These are phyloP conservation scores for Ceratocystis destructans DNA, from an alignment of 2,329 filamentous ascomycete species.

Conservation along the genomic window DNA sequence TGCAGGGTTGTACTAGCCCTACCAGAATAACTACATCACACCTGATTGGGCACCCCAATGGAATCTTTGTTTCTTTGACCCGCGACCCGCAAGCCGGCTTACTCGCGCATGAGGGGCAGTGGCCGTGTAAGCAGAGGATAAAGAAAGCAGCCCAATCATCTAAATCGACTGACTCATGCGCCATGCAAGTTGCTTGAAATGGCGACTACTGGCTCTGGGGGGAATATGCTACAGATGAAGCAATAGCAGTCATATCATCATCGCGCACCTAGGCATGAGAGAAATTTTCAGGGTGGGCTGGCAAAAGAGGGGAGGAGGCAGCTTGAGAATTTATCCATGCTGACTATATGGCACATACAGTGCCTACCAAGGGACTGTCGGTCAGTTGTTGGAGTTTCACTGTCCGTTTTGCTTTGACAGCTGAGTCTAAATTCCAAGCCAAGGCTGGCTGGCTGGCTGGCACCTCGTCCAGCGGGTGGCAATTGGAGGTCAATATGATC, in stretches of 20 bases:
- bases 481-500: no score
- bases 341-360: not conserved
- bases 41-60: not conserved
- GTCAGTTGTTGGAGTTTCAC: not conserved
- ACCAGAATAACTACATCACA: not conserved
- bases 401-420: not conserved
- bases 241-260: not conserved
- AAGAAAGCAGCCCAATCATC: not conserved
- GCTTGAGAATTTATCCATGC: not conserved
- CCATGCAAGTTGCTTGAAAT: not conserved
- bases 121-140: not conserved
- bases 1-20: constrained; percentile 5
- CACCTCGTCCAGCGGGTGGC: no score
- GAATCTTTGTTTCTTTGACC: no score
- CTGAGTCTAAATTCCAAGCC: not conserved
- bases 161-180: not conserved
- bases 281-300: not conserved
- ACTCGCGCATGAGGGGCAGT: not conserved
- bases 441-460: no score
- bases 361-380: not conserved
- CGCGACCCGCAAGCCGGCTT: not conserved
- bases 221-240: not conserved
- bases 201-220: not conserved
- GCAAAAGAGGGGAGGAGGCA: not conserved
- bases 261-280: not conserved